A percentile compares a stretch with the other conserved stretches of the same genome.
Conservation (phyloP, 2,329 filamentous ascomycete species). For the Emmonsiellopsis sp. region DNA sequence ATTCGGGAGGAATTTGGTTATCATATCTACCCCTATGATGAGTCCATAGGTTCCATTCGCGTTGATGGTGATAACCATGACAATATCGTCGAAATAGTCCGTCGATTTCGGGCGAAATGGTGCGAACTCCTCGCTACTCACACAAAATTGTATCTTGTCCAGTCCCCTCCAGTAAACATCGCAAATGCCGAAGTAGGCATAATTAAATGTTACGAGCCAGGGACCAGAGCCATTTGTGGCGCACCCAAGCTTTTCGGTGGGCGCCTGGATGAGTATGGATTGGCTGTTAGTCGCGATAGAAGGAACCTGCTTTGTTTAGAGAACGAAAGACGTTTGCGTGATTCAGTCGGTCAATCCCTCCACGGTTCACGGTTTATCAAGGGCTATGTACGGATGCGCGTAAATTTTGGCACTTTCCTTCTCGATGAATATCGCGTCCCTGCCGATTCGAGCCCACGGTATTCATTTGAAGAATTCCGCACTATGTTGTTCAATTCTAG, state of each 20-base stretch:
- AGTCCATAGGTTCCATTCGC: conserved; percentile 21
- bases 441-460: conserved; percentile 16
- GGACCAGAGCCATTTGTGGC: conserved; percentile 6
- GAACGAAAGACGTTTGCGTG: conserved; percentile 24
- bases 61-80: conserved; percentile 24
- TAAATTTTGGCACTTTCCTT: conserved; percentile 34
- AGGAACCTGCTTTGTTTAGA: conserved; percentile 17
- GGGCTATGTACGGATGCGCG: conserved; percentile 32
- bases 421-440: conserved; percentile 28
- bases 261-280: conserved; percentile 10
- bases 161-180: conserved; percentile 16
- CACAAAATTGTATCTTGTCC: conserved; percentile 26
- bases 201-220: conserved; percentile 11
- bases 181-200: conserved; percentile 20
- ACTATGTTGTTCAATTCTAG: conserved; percentile 30
- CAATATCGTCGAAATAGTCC: conserved; percentile 29
- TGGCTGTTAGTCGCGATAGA: conserved; percentile 16
- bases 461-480: conserved; percentile 31
- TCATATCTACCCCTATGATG: conserved; percentile 30
- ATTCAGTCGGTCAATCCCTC: conserved; percentile 23
- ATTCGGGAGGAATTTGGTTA: conserved; percentile 34
- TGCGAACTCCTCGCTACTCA: conserved; percentile 20
- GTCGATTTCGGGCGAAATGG: conserved; percentile 20
- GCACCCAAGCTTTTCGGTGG: conserved; percentile 17
- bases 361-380: conserved; percentile 23